phyloP scores from a whole-genome alignment of 805 yeast genomes.

The Lachancea lanzarotensis region DNA sequence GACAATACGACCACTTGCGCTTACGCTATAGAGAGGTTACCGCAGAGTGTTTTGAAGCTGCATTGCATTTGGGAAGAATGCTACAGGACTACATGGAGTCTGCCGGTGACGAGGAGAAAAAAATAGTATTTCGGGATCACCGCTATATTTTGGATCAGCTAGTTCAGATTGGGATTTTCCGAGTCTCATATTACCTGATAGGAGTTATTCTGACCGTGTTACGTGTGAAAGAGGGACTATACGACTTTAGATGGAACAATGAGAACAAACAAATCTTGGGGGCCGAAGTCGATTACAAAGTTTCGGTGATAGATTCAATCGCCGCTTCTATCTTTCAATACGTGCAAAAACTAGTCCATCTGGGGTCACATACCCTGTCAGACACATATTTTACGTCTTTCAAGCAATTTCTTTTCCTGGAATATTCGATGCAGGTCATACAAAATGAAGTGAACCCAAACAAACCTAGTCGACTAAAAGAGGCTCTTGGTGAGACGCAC shows the following conservation, averaged over 20 bases:
- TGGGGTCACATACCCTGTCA: constrained; percentile 7
- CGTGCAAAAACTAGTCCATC: constrained; percentile 3
- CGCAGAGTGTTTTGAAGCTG: constrained; percentile 4
- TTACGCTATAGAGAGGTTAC: constrained; percentile 1
- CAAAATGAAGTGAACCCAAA: constrained; percentile 6
- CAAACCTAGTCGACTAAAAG: constrained; percentile 3
- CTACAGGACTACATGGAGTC: constrained; percentile 3
- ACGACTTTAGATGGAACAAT: constrained; percentile 1
- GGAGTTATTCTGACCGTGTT: constrained; percentile 4
- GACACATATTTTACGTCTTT: constrained; percentile 8
- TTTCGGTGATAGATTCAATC: not conserved
- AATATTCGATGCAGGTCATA: constrained; percentile 6
- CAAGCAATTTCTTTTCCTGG: constrained; percentile 9
- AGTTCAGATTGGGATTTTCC: constrained; percentile 7
- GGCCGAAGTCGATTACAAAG: constrained; percentile 2
- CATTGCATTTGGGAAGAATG: not conserved
- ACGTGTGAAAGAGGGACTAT: constrained; percentile 2
- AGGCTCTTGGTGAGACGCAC: not conserved
- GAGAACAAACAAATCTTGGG: constrained; percentile 2
- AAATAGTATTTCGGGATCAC: constrained; percentile 1
- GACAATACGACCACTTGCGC: not conserved
- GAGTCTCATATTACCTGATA: constrained; percentile 6
- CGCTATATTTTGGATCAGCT: constrained; percentile 4
- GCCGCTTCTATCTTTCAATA: not conserved
- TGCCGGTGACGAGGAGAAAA: not conserved